Evolutionary conservation across 2,329 filamentous ascomycete species (phyloP), one percentile per base, ranked within the genome.

Genomic region (Torrubiella hemipterigena): DNA sequence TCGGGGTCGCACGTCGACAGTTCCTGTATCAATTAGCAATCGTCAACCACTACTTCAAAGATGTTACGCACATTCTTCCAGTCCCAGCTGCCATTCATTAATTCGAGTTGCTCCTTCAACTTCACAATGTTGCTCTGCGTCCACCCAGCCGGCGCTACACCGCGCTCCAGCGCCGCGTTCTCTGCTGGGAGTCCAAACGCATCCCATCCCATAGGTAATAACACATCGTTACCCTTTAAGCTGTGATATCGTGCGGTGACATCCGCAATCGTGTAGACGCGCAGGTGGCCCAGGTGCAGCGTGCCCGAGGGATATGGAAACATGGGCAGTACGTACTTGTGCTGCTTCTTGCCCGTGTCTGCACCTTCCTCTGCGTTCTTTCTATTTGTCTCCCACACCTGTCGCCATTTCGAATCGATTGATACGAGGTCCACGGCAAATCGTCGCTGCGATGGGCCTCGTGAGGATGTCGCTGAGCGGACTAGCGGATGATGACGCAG

Each of bases 181-280:
- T 94, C 86, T 26, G 86, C 86, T 9, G 86, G 86, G 34, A 94
- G 61, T 3, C 86, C 86, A 57, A 94, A 93, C 5, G 84, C 82
- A 62, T 94, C 86, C 85, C 86, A 94, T 9, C 86, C 86, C 69
- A 93, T 93, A n/a, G 86, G 84, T 40, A 93, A 72, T 32, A 93
- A 56, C 19, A 93, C 83, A 33, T 81, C 59, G 42, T 75, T 66
- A 12, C 85, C 85, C 42, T 77, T 74, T 58, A 93, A 75, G 17
- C 68, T 69, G 45, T 77, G 73, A 49, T 78, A 93, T 32, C 86
- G 72, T 11, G 84, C 76, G 31, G 93, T 59, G 8, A 87, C 81
- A 59, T 94, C 86, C 38, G 85, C 84, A 41, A 94, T 91, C 22
- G 85, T 84, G 60, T 93, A 94, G 30, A 93, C 84, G 28, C 86